Evolutionary conservation across 495 filamentous ascomycete genomes (phyloP).

Genomic region (Aspergillus avenaceus): DNA sequence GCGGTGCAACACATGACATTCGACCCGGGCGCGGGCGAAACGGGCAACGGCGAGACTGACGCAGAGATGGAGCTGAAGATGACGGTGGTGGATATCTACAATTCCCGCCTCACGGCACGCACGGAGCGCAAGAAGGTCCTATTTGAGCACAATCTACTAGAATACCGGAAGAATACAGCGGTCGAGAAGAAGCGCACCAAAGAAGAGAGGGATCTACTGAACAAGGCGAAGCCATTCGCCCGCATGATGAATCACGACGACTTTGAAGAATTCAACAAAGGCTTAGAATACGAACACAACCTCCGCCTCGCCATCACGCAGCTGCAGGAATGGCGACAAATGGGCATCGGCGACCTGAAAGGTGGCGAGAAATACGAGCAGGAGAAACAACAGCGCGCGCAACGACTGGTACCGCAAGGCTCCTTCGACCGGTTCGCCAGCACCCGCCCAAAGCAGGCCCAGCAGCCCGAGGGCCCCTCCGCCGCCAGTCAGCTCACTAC

Average conservation of each 20-base stretch:
- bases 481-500: constrained; percentile 69
- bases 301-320: constrained; percentile 85
- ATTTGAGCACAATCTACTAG: constrained; percentile 88
- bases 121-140: constrained; percentile 96
- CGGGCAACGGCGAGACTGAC: constrained; percentile 79
- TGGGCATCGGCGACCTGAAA: constrained; percentile 76
- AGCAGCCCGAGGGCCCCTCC: constrained; percentile 65
- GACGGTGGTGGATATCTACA: constrained; percentile 98
- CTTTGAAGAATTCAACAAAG: constrained; percentile 79
- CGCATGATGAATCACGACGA: constrained; percentile 94
- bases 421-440: constrained; percentile 77
- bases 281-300: constrained; percentile 84
- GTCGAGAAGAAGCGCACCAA: constrained; percentile 93
- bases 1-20: constrained; percentile 98
- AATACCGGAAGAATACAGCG: constrained; percentile 84
- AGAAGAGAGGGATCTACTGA: constrained; percentile 84
- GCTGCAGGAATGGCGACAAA: constrained; percentile 88
- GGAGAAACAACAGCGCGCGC: constrained; percentile 76
- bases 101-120: constrained; percentile 81
- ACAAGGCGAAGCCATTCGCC: constrained; percentile 92
- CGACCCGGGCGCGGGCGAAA: constrained; percentile 89
- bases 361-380: constrained; percentile 91
- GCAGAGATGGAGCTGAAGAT: constrained; percentile 96
- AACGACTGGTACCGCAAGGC: constrained; percentile 65
- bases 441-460: constrained; percentile 44